Base-by-base conservation (phyloP, 768 basidiomycete genomes). In the Xanthoconium purpureum region DNA sequence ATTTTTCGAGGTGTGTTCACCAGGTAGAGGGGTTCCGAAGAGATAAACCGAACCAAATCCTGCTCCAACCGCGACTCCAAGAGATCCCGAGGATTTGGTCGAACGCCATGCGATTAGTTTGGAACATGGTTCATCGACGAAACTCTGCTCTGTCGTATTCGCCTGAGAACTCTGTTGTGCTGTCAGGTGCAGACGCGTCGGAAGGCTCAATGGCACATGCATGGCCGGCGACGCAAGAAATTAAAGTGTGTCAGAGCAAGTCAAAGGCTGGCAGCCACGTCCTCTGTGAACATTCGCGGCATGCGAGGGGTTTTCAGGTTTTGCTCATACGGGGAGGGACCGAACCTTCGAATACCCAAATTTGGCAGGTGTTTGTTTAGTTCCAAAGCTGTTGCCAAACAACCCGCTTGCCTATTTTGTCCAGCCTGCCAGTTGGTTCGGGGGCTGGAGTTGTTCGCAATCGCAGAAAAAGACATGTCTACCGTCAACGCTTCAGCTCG, bases 341-440 rank as follows among this genome's bases (percentile, higher is more conserved):
- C 40, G 13, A 24, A 1, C 9, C 30, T 20, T 28, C 20, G 48
- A 46, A 24, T 43, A 39, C 7, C 64, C 59, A 40, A 60, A 61
- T 60, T 20, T 3, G 56, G 59, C 17, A 54, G 44, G 57, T 17
- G 71, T 63, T 61, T 70, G 68, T 70, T 70, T 72, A 50, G 51
- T 70, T 64, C 56, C 15, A 56, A 71, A 47, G 68, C 56, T 15
- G n/a, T 64, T 60, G 71, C 61, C 61, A 70, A 70, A 70, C 49
- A 70, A 55, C 33, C 33, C 43, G 30, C 52, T 38, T 54, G 49
- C 57, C 40, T 51, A 29, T 33, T 33, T 9, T 33, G 46, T 32
- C n/a, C n/a, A 3, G 8, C 32, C 24, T 4, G 24, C 24, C 24
- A 24, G 24, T 24, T 24, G 24, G 24, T 2, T 24, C 24, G 24